Percentiles rank a stretch among this genome's conserved stretches.
Evolutionary conservation across 192 early-diverging fungal species (phyloP).

Genomic region (Ambispora gerdemannii): DNA sequence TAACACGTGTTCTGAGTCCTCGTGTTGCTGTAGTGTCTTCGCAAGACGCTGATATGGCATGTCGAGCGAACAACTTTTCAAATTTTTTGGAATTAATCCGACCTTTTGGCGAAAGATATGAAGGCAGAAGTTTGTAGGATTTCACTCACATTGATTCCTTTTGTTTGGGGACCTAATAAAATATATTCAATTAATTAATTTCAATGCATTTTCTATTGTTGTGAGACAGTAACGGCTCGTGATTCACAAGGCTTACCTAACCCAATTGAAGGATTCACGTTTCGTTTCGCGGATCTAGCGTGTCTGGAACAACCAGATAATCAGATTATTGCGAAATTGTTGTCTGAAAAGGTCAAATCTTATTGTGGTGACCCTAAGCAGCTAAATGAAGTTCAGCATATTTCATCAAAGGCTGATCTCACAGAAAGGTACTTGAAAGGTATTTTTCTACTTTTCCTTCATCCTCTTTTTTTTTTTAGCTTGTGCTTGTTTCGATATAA

Average conservation of each 20-base stretch:
- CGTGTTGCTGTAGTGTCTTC: conserved; percentile 64
- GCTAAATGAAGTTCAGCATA: conserved; percentile 36
- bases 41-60: conserved; percentile 58
- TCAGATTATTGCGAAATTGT: conserved; percentile 43
- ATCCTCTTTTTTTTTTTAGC: not conserved
- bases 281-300: conserved; percentile 60
- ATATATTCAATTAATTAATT: not conserved
- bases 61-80: conserved; percentile 55
- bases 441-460: conserved; percentile 6
- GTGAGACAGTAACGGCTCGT: conserved; percentile 46
- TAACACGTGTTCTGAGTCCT: conserved; percentile 56
- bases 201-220: not conserved
- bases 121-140: conserved; percentile 54
- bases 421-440: conserved; percentile 46
- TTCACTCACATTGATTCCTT: not conserved
- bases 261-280: conserved; percentile 57
- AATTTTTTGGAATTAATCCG: conserved; percentile 59
- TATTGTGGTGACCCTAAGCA: conserved; percentile 22
- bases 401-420: conserved; percentile 46
- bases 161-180: not conserved
- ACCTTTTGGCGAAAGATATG: conserved; percentile 69
- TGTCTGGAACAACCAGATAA: conserved; percentile 54
- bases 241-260: conserved; percentile 61
- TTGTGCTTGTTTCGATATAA: not conserved
- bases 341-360: conserved; percentile 47